Evolutionary conservation across 345 rosid genomes (phyloP).

Genomic region (Brassica carinata): DNA sequence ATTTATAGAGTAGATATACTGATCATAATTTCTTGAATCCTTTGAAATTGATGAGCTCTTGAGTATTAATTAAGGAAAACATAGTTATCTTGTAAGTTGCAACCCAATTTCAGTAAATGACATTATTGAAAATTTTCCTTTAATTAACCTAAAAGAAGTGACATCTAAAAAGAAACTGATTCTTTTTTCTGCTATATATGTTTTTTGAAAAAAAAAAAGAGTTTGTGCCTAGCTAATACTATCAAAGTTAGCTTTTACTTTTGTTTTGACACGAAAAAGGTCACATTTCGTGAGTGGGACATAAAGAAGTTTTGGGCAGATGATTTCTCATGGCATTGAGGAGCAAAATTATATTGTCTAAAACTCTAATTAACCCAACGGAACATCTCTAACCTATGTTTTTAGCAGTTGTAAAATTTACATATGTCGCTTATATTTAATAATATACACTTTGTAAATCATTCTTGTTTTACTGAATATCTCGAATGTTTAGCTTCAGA

Average conservation of each 20-base stretch:
- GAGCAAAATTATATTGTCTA: conserved; percentile 8
- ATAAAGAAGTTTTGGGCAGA: conserved; percentile 28
- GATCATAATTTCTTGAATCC: neutral
- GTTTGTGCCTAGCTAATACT: conserved; percentile 26
- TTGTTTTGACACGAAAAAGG: conserved; percentile 38
- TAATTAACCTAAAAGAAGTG: conserved; percentile 23
- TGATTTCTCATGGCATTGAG: conserved; percentile 27
- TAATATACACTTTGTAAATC: neutral
- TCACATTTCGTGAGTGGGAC: conserved; percentile 36
- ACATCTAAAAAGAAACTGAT: conserved; percentile 31
- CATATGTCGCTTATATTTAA: neutral
- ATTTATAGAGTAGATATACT: neutral
- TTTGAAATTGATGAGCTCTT: neutral
- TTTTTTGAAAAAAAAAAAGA: conserved; percentile 1
- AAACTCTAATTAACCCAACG: neutral
- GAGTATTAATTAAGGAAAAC: neutral
- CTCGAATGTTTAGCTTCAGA: neutral
- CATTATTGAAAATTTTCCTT: neutral
- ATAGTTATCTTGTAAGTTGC: neutral
- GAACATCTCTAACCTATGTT: conserved; percentile 1
- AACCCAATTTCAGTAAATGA: neutral
- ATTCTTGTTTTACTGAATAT: neutral
- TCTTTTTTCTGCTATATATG: conserved; percentile 34
- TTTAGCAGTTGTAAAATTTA: neutral
- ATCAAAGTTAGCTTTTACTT: conserved; percentile 39